Evolutionary conservation across 148 eudicot genomes (phyloP).

Genomic region (Arbutus unedo): DNA sequence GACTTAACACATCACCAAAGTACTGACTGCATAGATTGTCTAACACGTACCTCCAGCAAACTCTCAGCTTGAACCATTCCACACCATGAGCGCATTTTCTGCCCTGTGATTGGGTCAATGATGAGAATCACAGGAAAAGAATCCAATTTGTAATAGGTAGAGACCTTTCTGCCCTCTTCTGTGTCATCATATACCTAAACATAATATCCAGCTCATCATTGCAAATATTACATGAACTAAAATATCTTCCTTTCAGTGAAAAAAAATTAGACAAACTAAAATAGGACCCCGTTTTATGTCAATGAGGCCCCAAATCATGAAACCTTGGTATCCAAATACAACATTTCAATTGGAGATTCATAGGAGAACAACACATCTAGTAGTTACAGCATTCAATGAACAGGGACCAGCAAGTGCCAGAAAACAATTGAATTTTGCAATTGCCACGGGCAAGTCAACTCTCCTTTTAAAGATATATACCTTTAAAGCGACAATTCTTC

Average conservation of each 20-base stretch:
- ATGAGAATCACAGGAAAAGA: conserved; percentile 69
- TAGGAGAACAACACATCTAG: background rate
- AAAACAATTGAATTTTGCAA: background rate
- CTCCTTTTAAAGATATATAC: background rate
- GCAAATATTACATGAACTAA: background rate
- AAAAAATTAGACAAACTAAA: background rate
- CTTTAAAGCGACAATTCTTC: background rate
- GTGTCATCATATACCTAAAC: conserved; percentile 84
- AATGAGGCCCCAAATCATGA: background rate
- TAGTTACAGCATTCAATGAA: conserved; percentile 6
- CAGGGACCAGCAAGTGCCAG: background rate
- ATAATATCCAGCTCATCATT: conserved; percentile 2
- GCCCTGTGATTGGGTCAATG: conserved; percentile 96
- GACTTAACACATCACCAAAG: background rate
- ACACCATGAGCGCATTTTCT: conserved; percentile 92
- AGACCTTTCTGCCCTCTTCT: conserved; percentile 90
- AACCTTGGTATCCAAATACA: background rate
- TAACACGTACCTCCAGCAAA: conserved; percentile 67
- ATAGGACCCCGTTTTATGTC: background rate
- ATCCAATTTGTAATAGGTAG: conserved; percentile 83
- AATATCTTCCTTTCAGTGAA: background rate
- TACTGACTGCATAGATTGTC: conserved; percentile 8
- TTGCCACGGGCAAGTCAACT: background rate
- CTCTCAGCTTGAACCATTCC: conserved; percentile 94
- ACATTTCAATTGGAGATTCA: background rate